Base-by-base conservation (phyloP, 2,329 filamentous ascomycete species). In the Aspergillus sp. region DNA sequence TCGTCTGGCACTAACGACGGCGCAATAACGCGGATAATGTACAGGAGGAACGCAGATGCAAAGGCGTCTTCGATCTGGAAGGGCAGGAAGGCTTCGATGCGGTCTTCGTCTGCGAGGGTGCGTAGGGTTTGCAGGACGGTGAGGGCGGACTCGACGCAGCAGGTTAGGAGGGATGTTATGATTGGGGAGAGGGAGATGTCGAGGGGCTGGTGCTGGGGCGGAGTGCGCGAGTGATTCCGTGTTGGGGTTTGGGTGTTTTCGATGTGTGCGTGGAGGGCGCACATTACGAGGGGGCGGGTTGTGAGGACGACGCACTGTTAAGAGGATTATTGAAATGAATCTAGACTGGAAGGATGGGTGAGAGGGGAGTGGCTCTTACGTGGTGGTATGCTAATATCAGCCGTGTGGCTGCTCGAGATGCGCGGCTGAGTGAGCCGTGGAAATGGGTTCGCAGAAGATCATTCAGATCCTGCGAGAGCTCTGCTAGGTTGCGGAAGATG, bases 21-120 rank as follows among this genome's bases (percentile, higher is more conserved):
- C n/a, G 68, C 71, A 36, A 66, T 62, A 5, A 63, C 57, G 17
- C 53, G 58, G 15, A 77, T 70, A 0, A 78, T 64, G 15, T 75
- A 70, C 2, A 78, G 68, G 1, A 78, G 67, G 36, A 78, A 76
- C 0, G 74, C 72, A 2, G 75, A 77, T 0, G 75, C 76, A 7
- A 73, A 78, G 5, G 76, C 74, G 38, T 76, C 74, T 56, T 78
- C 75, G 11, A 77, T 68, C 43, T 78, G 75, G 12, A 77, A 78
- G 0, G 75, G 75, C 2, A 78, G 22, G 11, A 77, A 77, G 2
- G 74, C 71, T 38, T 74, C 71, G 67, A 22, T 34, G 7, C 20
- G 2, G 6, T n/a, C 38, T 8, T 4, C 18, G 8, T 50, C 34
- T 15, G 34, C 20, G 13, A 38, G 22, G 2, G 34, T 26, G 3